Percentiles rank a stretch among this genome's conserved stretches.
Evolutionary conservation across 1,284 basidiomycete genomes (phyloP).

Genomic region (Agroathelia rolfsii): DNA sequence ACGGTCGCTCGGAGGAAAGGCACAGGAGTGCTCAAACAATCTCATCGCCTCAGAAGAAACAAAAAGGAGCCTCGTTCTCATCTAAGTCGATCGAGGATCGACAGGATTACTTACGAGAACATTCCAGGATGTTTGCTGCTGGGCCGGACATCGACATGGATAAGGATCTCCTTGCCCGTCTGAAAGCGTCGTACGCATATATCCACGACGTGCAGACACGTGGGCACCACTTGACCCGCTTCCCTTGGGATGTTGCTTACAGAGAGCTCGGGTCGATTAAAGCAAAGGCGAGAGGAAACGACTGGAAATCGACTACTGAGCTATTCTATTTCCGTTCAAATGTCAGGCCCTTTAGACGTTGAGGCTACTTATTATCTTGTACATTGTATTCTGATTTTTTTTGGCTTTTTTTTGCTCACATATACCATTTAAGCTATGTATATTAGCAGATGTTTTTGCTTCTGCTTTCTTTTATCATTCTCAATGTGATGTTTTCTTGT

Average conservation of each 20-base stretch:
- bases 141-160: slow-evolving; percentile 17
- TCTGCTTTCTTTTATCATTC: no score
- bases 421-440: no score
- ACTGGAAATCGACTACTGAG: no score
- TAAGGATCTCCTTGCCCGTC: slow-evolving; percentile 22
- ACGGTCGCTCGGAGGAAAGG: no score
- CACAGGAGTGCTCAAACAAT: slow-evolving; percentile 11
- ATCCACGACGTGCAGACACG: slow-evolving; percentile 22
- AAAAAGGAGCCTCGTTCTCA: slow-evolving; percentile 23
- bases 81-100: slow-evolving; percentile 31
- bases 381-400: no score
- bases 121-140: slow-evolving; percentile 31
- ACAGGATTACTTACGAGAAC: slow-evolving; percentile 33
- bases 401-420: no score
- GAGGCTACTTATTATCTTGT: no score
- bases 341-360: no score
- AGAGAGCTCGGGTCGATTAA: slow-evolving; percentile 41
- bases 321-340: no score
- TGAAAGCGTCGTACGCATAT: slow-evolving; percentile 47
- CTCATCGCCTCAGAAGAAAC: slow-evolving; percentile 9
- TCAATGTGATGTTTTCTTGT: no score
- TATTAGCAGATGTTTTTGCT: no score
- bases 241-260: slow-evolving; percentile 45
- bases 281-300: no score
- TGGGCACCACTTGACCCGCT: slow-evolving; percentile 24